phyloP scores from a whole-genome alignment of 2,329 filamentous ascomycete genomes.

The Aspergillus hortae region DNA sequence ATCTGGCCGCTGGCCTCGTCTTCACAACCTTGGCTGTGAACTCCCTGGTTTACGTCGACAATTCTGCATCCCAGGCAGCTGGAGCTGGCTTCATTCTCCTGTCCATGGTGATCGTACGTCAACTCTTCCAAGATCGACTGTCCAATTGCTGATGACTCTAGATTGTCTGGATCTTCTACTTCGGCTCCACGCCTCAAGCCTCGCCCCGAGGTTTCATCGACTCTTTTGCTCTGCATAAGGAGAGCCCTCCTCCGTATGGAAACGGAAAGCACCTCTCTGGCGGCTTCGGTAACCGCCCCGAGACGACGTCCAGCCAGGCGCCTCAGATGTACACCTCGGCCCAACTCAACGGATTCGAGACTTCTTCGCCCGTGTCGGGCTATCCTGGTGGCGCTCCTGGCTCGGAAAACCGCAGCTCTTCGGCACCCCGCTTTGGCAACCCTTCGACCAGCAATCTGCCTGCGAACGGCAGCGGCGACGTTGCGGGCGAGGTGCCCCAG shows the following conservation, averaged over 20 bases:
- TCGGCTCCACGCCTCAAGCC: conserved; percentile 85
- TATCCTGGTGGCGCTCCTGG: conserved; percentile 58
- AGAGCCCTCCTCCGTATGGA: conserved; percentile 58
- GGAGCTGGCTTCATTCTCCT: conserved; percentile 91
- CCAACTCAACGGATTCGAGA: conserved; percentile 93
- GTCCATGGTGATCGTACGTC: conserved; percentile 81
- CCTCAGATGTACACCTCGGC: conserved; percentile 98
- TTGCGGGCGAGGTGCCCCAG: conserved; percentile 44
- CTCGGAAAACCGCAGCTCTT: conserved; percentile 59
- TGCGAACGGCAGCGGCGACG: conserved; percentile 24
- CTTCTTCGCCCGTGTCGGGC: conserved; percentile 77
- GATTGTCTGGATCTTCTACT: conserved; percentile 99
- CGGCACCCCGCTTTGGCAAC: conserved; percentile 40
- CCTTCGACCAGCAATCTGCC: conserved; percentile 21
- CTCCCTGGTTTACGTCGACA: conserved; percentile 72
- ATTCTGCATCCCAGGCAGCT: conserved; percentile 72
- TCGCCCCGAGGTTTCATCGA: conserved; percentile 87
- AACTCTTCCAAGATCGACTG: conserved; percentile 15
- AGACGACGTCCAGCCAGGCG: conserved; percentile 70
- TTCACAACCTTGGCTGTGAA: conserved; percentile 85
- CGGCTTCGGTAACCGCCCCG: conserved; percentile 70
- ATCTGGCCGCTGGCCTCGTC: conserved; percentile 76
- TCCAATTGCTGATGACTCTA: conserved; percentile 38
- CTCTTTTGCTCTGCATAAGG: conserved; percentile 91
- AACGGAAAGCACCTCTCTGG: conserved; percentile 69